Base-by-base conservation (phyloP, 1,139 yeast genomes). In the Arxiozyma bovina region DNA sequence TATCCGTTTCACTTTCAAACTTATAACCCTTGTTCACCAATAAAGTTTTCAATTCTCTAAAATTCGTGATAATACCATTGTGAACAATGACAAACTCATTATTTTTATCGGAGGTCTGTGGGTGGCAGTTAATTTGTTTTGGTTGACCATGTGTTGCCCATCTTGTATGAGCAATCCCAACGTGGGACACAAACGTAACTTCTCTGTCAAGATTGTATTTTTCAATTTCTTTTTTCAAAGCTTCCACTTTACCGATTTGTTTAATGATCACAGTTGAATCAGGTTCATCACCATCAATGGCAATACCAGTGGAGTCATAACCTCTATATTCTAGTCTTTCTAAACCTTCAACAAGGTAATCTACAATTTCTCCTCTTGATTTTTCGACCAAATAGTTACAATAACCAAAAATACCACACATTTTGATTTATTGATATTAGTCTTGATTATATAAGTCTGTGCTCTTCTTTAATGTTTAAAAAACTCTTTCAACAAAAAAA, bases 71-170 rank as follows among this genome's bases (percentile, higher is more conserved):
- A 71, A 94, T 93, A 79, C 99, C 99, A 67, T 94, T 94, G 76
- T 94, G 99, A 53, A 94, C 98, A 60, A 94, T 85, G 44, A 87
- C 83, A 67, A 94, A 94, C 70, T 91, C 96, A 62, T 86, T 86
- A 53, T 74, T 73, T 12, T 79, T 78, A 70, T 89, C 99, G 0
- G 96, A 88, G 63, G 94, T 77, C 70, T 93, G 99, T 53, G 99
- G 99, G 70, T 94, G 99, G 71, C 98, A 93, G 77, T 94, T 94
- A 61, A 74, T 69, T 57, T 79, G 82, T 65, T 81, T 82, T 55
- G 98, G 98, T 66, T 85, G 88, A 73, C 99, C 99, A 73, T 94
- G 99, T 48, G 99, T 94, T 50, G 99, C 99, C 99, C 99, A 94
- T 77, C 99, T 86, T 20, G 99, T 94, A 74, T 94, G 99, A 45